These are phyloP conservation scores for Aureobasidium leucospermi DNA, from an alignment of 2,329 filamentous ascomycete species.

Conservation along the genomic window DNA sequence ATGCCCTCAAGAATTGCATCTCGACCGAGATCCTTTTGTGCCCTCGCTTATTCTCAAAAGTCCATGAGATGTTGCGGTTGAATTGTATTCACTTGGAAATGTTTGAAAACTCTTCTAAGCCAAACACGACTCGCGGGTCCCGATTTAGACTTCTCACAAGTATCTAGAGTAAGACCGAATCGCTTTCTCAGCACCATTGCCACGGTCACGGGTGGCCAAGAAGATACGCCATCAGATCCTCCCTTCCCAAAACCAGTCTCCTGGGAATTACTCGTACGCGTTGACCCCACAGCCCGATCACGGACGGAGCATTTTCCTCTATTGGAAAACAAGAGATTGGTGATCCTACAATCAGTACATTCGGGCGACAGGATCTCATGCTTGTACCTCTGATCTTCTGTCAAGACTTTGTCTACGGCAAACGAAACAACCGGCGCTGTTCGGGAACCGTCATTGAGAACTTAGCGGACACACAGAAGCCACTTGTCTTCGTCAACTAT, in stretches of 20 bases:
- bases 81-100: neutral
- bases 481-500: neutral
- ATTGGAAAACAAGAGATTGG: neutral
- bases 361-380: neutral
- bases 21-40: neutral
- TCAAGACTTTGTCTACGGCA: neutral
- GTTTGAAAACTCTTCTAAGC: neutral
- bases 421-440: neutral
- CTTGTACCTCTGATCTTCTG: neutral
- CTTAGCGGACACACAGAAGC: neutral
- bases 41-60: neutral
- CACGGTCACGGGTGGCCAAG: neutral
- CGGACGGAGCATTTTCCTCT: neutral
- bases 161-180: neutral
- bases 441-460: neutral
- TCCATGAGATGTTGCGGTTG: too few relatives aligned
- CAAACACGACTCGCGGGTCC: neutral
- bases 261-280: neutral
- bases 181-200: neutral
- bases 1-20: neutral
- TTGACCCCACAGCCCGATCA: neutral
- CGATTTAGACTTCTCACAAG: neutral
- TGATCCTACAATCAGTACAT: neutral
- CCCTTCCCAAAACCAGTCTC: neutral
- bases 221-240: neutral